A percentile compares a stretch with the other conserved stretches of the same genome.
Evolutionary conservation across 768 basidiomycete species (phyloP).

Genomic region (Collybia mongolica): DNA sequence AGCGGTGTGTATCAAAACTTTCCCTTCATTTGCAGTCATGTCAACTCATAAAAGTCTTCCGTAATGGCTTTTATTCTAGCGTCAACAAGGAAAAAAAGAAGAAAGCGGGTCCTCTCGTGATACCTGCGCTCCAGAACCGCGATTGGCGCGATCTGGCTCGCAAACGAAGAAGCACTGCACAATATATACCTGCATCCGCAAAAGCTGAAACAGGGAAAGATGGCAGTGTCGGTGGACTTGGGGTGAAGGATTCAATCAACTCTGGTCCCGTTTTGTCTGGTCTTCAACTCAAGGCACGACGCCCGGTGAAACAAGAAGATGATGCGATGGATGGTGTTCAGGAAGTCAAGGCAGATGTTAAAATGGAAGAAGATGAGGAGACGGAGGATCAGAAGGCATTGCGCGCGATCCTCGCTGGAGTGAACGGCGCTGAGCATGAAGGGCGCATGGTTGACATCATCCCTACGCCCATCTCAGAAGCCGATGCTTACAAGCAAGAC

Average conservation of each 20-base stretch:
- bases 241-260: slow-evolving; percentile 74
- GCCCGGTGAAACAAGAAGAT: slow-evolving; percentile 29
- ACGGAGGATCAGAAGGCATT: slow-evolving; percentile 82
- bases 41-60: slow-evolving; percentile 71
- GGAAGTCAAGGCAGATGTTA: slow-evolving; percentile 25
- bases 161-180: slow-evolving; percentile 51
- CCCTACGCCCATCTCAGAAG: slow-evolving; percentile 64
- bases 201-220: slow-evolving; percentile 57
- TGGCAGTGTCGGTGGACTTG: slow-evolving; percentile 76
- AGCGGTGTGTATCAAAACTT: slow-evolving; percentile 72
- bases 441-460: slow-evolving; percentile 62
- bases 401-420: slow-evolving; percentile 69
- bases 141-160: slow-evolving; percentile 88
- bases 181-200: slow-evolving; percentile 68
- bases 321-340: slow-evolving; percentile 16
- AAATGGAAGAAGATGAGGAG: slow-evolving; percentile 40
- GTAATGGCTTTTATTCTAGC: slow-evolving; percentile 29
- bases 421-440: slow-evolving; percentile 36
- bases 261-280: slow-evolving; percentile 72
- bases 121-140: slow-evolving; percentile 80
- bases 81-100: slow-evolving; percentile 43
- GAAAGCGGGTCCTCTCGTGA: slow-evolving; percentile 69
- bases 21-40: slow-evolving; percentile 37
- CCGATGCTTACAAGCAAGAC: slow-evolving; percentile 84
- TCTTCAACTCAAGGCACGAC: slow-evolving; percentile 49